Evolutionary conservation across 2,329 filamentous ascomycete genomes (phyloP), one percentile per base, ranked within the genome.

Genomic region (Penicillium thymicola): DNA sequence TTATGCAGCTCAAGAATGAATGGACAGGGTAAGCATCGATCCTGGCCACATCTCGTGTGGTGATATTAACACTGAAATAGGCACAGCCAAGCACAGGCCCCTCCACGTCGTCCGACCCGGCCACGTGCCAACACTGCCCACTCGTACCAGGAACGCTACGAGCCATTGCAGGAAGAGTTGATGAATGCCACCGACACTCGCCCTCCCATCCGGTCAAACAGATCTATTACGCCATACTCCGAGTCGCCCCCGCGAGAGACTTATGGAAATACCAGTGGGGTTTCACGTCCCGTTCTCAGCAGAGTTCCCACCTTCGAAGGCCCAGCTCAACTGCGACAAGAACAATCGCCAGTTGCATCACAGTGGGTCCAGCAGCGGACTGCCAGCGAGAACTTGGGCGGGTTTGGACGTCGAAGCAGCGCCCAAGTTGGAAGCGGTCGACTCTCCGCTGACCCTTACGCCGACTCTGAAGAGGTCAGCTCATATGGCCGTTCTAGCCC

Each of bases 1-100:
- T 97, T 53, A 64, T 87, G 60, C 84, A 85, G 63, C 73, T 89
- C 61, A 88, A 84, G 77, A 81, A 82, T 65, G 85, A 89, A 59
- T 89, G 87, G 87, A 81, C 79, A 67, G 79, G 78, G 85, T 86
- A 74, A 71, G 80, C 60, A 34, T 51, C n/a, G 11, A 18, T 18
- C 13, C 37, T 27, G 5, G 21, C 7, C 18, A 2, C 9, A 58
- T 32, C 27, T 34, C 47, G 56, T 44, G 57, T 42, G 28, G 25
- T 13, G 27, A 53, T 61, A 23, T 61, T 67, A 45, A 69, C 21
- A 32, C 36, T 43, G 14, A 37, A 25, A 18, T 27, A 51, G 58
- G 8, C 54, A 43, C 32, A 52, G 48, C 14, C 48, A 54, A 49
- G 74, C 69, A 32, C 65, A 72, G 58, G 45, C 63, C 11, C 61